Conservation (phyloP, 306 rosid genomes). For the Arachis hypogaea region DNA sequence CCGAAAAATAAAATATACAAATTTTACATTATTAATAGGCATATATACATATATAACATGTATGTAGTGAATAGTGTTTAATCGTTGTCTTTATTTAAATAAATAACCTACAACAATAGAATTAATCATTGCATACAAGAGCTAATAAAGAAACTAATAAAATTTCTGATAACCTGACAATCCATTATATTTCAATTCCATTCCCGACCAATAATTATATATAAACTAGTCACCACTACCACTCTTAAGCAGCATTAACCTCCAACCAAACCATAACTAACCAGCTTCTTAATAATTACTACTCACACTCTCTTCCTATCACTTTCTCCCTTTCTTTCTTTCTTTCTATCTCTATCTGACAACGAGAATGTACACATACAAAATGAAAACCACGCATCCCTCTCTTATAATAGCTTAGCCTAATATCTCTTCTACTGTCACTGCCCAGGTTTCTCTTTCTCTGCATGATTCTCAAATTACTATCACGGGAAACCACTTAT, state of each 20-base stretch:
- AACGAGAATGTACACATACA: not conserved
- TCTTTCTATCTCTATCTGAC: slow-evolving; percentile 1
- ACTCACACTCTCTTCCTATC: not conserved
- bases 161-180: no score
- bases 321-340: slow-evolving; percentile 1
- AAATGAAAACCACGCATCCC: slow-evolving; percentile 19
- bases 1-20: no score
- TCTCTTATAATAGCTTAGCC: no score
- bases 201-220: not conserved
- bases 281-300: no score
- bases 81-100: no score
- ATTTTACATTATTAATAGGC: no score
- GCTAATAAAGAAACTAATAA: no score
- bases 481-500: not conserved
- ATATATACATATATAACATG: no score
- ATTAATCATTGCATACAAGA: no score
- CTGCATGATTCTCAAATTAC: slow-evolving; percentile 13
- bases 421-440: slow-evolving; percentile 9
- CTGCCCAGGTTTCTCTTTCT: slow-evolving; percentile 29
- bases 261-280: not conserved
- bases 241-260: not conserved
- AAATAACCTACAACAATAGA: no score
- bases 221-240: no score
- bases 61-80: no score
- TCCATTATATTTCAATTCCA: not conserved